Evolutionary conservation across 768 basidiomycete genomes (phyloP), one percentile per base, ranked within the genome.

Genomic region (Panellus pusillus): DNA sequence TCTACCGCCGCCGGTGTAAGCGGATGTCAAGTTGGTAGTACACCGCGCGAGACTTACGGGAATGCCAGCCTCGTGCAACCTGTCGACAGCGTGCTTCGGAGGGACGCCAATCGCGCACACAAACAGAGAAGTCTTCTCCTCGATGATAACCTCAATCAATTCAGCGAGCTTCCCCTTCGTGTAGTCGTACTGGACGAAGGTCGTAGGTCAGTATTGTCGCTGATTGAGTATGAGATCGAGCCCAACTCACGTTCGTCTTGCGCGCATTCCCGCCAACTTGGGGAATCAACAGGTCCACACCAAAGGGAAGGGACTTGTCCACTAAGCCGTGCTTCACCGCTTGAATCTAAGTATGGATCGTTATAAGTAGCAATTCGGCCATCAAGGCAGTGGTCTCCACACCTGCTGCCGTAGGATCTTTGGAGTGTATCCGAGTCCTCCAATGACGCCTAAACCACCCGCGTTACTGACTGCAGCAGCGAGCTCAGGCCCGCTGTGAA

Each of bases 401-500:
- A 90, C 91, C 78, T 93, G 92, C 62, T 81, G 75, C 40, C 87
- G 82, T 19, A 93, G 79, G 46, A 90, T 77, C 69, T 88, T 89
- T 18, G 89, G 89, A 3, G 92, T 91, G 66, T 88, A 93, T 0
- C 91, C 91, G 29, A 89, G 77, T 49, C 94, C 94, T 35, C 94
- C 94, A 56, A 98, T 92, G 47, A 96, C 92, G 58, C 94, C 94
- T 39, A 97, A 62, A 47, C 94, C 94, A 44, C 94, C 93, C 24
- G 93, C 94, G 64, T 96, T 97, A 40, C 91, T 92, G 52, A 96
- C 93, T 36, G 91, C 93, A 37, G 93, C 94, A 15, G 93, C 93
- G 20, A 95, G 82, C 68, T 94, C 92, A 15, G 93, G 78, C 6
- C 79, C 79, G 9, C 32, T 35, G 14, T 14, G 31, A n/a, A n/a